Evolutionary conservation across 176 grass and related monocot genomes (phyloP), one percentile per base, ranked within the genome.

Genomic region (Hsuehochloa calcarea): DNA sequence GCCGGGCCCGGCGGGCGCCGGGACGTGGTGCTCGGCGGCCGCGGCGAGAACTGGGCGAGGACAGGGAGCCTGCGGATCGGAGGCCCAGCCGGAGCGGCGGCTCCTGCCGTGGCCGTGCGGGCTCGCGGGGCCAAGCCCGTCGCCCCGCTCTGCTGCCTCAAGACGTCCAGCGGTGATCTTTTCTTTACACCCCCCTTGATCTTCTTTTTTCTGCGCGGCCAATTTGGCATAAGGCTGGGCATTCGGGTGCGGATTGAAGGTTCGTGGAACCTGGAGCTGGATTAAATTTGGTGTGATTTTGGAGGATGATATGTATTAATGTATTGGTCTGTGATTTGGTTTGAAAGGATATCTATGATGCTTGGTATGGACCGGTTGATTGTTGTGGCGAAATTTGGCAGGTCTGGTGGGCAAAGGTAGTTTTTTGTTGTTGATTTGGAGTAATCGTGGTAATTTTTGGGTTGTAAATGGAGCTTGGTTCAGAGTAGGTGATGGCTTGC

Each of bases 131-230:
- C 67, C 67, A 80, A 14, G 46, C 67, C 81, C 26, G 26, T 80
- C 37, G 87, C 47, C 20, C 81, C 75, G 68, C 59, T 80, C 9
- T 74, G 40, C 70, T 90, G 82, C 51, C 26, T 37, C 44, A 87
- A 68, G 70, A 75, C 84, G 73, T 83, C 82, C 13, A 39, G 59
- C 80, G 92, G 92, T 94, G 79, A 54, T 3, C 56, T 5, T 10
- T 8, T 6, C 39, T 34, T 34, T 34, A 34, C 39, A 11, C 12
- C 45, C 11, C 45, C 11, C 3, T 13, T 46, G 44, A 46, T 46
- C 45, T 14, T 47, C 10, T 47, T 47, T 47, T 47, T 47, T 47
- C 4, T 3, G 46, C 46, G 12, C 46, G 46, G 46, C 13, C 46
- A 49, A 49, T 15, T 49, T 49, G 46, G 46, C 46, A 14, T 49